A percentile compares a stretch with the other conserved stretches of the same genome.
These are phyloP conservation scores for Sclerotinia nivalis DNA, from an alignment of 2,329 filamentous ascomycete genomes.

Conservation along the genomic window DNA sequence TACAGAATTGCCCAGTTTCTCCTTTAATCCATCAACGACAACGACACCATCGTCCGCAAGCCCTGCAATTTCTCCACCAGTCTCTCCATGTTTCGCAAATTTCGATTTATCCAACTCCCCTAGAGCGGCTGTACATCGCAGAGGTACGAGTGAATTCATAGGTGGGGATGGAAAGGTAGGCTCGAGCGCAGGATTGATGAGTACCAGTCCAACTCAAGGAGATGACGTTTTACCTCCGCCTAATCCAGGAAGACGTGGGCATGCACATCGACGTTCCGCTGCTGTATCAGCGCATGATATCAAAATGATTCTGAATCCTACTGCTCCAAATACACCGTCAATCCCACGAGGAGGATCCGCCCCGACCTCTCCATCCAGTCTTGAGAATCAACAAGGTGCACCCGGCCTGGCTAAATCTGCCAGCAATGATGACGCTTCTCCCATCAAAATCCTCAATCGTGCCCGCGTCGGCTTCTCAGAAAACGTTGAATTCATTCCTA, in stretches of 20 bases:
- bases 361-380: constrained; percentile 48
- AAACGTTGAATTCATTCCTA: constrained; percentile 77
- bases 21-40: constrained; percentile 18
- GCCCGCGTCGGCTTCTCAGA: constrained; percentile 82
- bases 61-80: constrained; percentile 55
- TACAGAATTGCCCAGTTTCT: constrained; percentile 19
- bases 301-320: constrained; percentile 61
- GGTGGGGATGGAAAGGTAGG: constrained; percentile 62
- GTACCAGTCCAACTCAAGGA: constrained; percentile 68
- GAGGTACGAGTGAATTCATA: constrained; percentile 84
- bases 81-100: constrained; percentile 44
- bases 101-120: constrained; percentile 42
- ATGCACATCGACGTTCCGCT: constrained; percentile 77
- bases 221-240: constrained; percentile 60
- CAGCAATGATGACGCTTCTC: constrained; percentile 21
- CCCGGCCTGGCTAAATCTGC: background rate
- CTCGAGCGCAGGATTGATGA: constrained; percentile 53
- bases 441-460: constrained; percentile 45
- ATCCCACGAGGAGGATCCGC: constrained; percentile 37
- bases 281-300: constrained; percentile 79
- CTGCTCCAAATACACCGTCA: constrained; percentile 25
- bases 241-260: constrained; percentile 58
- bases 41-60: constrained; percentile 42
- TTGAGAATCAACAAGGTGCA: constrained; percentile 23
- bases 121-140: constrained; percentile 63